Percentiles rank a stretch among this genome's conserved stretches.
Conservation (phyloP, 2,329 filamentous ascomycete genomes). For the Cladosporium colombiae region DNA sequence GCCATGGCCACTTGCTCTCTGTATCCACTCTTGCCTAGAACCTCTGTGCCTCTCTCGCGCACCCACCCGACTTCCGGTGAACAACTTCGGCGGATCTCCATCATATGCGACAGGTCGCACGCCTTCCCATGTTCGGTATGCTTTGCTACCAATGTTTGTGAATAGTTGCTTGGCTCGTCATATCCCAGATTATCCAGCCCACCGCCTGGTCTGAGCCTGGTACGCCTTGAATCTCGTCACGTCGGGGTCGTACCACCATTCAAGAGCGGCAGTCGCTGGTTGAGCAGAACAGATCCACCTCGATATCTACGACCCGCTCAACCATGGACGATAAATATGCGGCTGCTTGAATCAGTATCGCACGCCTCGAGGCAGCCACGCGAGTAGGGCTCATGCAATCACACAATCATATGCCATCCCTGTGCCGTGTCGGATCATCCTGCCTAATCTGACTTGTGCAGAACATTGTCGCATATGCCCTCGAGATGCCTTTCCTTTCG, state of each 20-base stretch:
- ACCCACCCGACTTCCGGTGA: constrained; percentile 14
- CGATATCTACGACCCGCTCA: not conserved
- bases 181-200: not conserved
- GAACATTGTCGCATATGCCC: not conserved
- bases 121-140: not conserved
- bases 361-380: not conserved
- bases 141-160: not conserved
- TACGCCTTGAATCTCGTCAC: not conserved
- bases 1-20: not conserved
- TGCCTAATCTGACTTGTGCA: constrained; percentile 4
- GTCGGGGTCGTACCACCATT: not conserved
- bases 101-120: constrained; percentile 15
- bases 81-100: constrained; percentile 15
- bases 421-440: constrained; percentile 8
- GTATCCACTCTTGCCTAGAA: constrained; percentile 15
- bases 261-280: constrained; percentile 3
- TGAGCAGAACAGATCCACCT: not conserved
- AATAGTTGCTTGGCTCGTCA: not conserved
- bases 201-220: not conserved
- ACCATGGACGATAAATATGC: not conserved
- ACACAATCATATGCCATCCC: not conserved
- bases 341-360: constrained; percentile 8
- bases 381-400: not conserved
- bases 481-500: not conserved
- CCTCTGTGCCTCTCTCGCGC: not conserved